Evolutionary conservation across 345 rosid genomes (phyloP), one percentile per base, ranked within the genome.

Genomic region (Adansonia digitata): DNA sequence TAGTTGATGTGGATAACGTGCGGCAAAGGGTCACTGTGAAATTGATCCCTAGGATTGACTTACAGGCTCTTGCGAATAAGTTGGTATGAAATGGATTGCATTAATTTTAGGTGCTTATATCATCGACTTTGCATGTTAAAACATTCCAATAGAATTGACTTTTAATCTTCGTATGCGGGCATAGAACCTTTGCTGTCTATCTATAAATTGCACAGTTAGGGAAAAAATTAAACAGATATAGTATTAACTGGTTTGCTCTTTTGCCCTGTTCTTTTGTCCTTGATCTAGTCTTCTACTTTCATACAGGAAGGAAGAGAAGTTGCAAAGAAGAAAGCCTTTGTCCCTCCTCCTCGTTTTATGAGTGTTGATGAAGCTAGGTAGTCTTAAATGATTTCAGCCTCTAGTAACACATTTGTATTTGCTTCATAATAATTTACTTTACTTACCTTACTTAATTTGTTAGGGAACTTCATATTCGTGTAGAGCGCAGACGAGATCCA

Each of bases 341-440:
- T 91, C 63, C 99, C 98, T 69, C 97, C 98, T 80, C 97, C 98
- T 18, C 97, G 98, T 72, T 90, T 95, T 77, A 84, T 95, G 94
- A 95, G 91, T 76, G 84, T 91, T 62, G 98, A 93, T 76, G 98
- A 95, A 84, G 99, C 96, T 48, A 91, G 98, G 99, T 95, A 85
- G 29, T 31, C 51, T 71, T 18, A 29, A 29, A 42, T 73, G 52
- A 43, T 73, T 56, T 20, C 35, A 22, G 11, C 7, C 40, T 73
- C 18, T 52, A 18, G 27, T 65, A 37, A 14, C 34, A 10, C 55
- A 7, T 14, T 14, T 24, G 1, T 56, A 3, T 22, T n/a, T 18
- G 24, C 34, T 55, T 63, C 43, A 46, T 26, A 35, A 45, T 75
- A 43, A 40, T 20, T 29, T 75, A 18, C 59, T 75, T 35, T 73